Evolutionary conservation across 2,329 filamentous ascomycete species (phyloP).

Genomic region (Xylariaceae sp.): DNA sequence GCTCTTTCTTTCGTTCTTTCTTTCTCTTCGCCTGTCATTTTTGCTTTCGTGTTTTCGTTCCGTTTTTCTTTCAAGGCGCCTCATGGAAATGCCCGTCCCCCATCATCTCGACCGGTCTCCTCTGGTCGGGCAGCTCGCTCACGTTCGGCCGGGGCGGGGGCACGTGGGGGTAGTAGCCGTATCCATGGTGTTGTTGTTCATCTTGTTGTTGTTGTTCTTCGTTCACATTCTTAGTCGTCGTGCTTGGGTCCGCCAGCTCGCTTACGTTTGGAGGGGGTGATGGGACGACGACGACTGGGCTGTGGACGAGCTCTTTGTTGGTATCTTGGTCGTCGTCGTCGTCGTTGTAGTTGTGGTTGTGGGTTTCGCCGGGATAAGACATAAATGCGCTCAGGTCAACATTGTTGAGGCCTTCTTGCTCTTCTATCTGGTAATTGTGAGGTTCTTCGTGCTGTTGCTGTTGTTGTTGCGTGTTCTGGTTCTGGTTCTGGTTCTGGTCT

Average conservation of each 20-base stretch:
- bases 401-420: no score
- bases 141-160: conserved; percentile 12
- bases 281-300: no score
- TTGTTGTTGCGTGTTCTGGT: not conserved
- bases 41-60: not conserved
- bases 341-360: no score
- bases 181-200: no score
- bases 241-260: no score
- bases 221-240: no score
- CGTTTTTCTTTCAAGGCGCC: conserved; percentile 13
- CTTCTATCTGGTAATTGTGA: no score
- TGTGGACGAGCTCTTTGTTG: no score
- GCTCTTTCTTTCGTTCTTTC: not conserved
- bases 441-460: not conserved
- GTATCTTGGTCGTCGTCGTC: not conserved
- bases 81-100: conserved; percentile 32
- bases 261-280: no score
- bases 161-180: no score
- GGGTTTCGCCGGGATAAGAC: no score
- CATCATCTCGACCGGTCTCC: conserved; percentile 31
- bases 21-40: not conserved
- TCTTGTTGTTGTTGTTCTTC: no score
- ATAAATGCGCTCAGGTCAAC: not conserved
- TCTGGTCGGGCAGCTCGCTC: conserved; percentile 31
- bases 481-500: conserved; percentile 1